A percentile compares a stretch with the other conserved stretches of the same genome.
phyloP scores from a whole-genome alignment of 495 filamentous ascomycete species.

The Beverwykella pulmonaria region DNA sequence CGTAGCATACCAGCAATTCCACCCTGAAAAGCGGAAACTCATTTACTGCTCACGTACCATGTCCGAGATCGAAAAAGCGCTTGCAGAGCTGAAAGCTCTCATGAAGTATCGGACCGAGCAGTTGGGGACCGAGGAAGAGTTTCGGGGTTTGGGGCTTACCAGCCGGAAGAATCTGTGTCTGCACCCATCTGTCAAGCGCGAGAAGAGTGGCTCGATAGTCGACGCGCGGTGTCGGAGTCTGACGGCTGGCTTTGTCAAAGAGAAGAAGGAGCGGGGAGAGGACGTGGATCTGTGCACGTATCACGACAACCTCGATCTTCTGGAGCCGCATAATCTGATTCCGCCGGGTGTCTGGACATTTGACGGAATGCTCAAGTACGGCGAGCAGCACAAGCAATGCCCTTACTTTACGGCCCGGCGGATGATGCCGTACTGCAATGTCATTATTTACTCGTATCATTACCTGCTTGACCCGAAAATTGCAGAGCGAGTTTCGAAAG shows the following conservation, averaged over 20 bases:
- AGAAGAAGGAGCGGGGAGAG: constrained; percentile 93
- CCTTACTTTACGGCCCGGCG: constrained; percentile 94
- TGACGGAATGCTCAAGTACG: constrained; percentile 83
- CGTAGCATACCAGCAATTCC: constrained; percentile 91
- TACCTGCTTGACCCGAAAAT: constrained; percentile 98
- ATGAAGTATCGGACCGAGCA: constrained; percentile 93
- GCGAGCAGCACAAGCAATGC: constrained; percentile 93
- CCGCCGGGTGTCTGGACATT: constrained; percentile 94
- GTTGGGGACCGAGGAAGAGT: constrained; percentile 86
- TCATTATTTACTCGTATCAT: constrained; percentile 99
- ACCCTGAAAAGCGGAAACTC: constrained; percentile 86
- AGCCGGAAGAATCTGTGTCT: constrained; percentile 97
- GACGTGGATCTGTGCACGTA: constrained; percentile 93
- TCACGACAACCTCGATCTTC: constrained; percentile 93
- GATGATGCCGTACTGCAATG: constrained; percentile 99
- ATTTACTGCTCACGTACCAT: constrained; percentile 99
- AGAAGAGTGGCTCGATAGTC: constrained; percentile 92
- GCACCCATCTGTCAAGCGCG: constrained; percentile 90
- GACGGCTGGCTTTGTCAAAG: constrained; percentile 94
- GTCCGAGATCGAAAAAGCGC: constrained; percentile 94
- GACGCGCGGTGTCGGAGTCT: constrained; percentile 94
- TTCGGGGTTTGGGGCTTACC: constrained; percentile 86
- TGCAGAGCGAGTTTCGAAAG: constrained; percentile 91
- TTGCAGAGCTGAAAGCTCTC: constrained; percentile 84
- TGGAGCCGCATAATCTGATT: constrained; percentile 91